Evolutionary conservation across 2,329 filamentous ascomycete species (phyloP).

Genomic region (Chrysosporium queenslandicum): DNA sequence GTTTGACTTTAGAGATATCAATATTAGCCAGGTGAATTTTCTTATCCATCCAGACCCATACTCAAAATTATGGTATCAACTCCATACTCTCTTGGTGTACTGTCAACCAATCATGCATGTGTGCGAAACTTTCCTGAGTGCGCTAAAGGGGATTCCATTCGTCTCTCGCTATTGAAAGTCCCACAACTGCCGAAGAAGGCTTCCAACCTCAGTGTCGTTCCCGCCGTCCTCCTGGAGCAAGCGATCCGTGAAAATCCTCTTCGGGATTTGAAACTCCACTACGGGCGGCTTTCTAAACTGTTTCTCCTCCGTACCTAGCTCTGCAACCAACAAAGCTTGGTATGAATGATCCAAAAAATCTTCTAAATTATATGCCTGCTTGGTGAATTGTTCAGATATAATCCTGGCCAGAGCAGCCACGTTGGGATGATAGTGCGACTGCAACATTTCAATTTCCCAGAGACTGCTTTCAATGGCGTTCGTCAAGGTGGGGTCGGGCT

Average conservation of each 20-base stretch:
- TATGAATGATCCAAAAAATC: conserved; percentile 97
- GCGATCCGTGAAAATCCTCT: conserved; percentile 56
- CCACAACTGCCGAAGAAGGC: conserved; percentile 31
- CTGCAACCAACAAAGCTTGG: conserved; percentile 62
- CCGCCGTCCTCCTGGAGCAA: conserved; percentile 34
- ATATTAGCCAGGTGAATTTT: too few relatives aligned
- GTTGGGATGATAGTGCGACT: conserved; percentile 93
- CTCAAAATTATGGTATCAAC: too few relatives aligned
- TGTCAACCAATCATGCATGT: too few relatives aligned
- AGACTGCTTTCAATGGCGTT: conserved; percentile 81
- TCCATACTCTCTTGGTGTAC: too few relatives aligned
- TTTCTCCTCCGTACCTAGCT: conserved; percentile 56
- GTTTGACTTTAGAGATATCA: too few relatives aligned
- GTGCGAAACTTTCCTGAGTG: too few relatives aligned
- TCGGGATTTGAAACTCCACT: conserved; percentile 89
- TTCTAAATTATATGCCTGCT: conserved; percentile 87
- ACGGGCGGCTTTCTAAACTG: conserved; percentile 77
- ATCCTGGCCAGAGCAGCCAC: conserved; percentile 90
- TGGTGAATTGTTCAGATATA: conserved; percentile 93
- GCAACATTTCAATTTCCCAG: conserved; percentile 88
- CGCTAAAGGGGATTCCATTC: too few relatives aligned
- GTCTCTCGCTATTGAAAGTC: conserved; percentile 21
- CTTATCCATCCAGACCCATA: too few relatives aligned
- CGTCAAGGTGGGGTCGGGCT: conserved; percentile 75
- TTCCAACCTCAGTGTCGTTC: conserved; percentile 30